These are phyloP conservation scores for Esteya vermicola DNA, from an alignment of 2,329 filamentous ascomycete genomes.

Conservation along the genomic window DNA sequence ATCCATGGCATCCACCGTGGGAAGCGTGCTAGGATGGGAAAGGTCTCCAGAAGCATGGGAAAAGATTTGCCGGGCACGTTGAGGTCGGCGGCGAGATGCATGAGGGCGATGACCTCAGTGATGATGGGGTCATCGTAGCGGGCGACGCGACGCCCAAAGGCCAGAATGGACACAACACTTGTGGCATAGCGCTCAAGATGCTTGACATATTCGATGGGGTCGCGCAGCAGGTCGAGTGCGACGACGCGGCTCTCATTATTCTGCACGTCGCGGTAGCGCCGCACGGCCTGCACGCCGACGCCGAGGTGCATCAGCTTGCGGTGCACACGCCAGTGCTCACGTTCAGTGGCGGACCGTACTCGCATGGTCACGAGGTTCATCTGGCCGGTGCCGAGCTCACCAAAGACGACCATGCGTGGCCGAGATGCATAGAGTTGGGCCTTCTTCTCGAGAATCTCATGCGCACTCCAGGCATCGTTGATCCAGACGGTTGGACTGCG, in stretches of 20 bases:
- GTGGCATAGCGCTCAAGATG: conserved; percentile 40
- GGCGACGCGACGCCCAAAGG: conserved; percentile 37
- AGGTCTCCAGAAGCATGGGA: conserved; percentile 43
- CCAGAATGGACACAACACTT: conserved; percentile 40
- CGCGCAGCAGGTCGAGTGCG: conserved; percentile 31
- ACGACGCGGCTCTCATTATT: conserved; percentile 43
- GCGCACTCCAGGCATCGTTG: conserved; percentile 33
- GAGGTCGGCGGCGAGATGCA: conserved; percentile 42
- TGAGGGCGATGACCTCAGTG: conserved; percentile 42
- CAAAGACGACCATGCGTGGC: conserved; percentile 33
- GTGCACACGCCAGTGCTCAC: conserved; percentile 27
- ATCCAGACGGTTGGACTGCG: conserved; percentile 31
- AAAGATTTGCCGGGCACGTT: conserved; percentile 38
- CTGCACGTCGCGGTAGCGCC: conserved; percentile 37
- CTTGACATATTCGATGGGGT: conserved; percentile 31
- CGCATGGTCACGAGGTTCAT: conserved; percentile 29
- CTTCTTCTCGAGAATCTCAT: conserved; percentile 39
- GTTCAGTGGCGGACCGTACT: conserved; percentile 21
- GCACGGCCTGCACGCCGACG: conserved; percentile 39
- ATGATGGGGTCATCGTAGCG: conserved; percentile 39
- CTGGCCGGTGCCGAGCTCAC: conserved; percentile 29
- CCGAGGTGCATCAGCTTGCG: conserved; percentile 37
- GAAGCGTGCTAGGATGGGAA: conserved; percentile 31
- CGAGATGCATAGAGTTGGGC: conserved; percentile 35
- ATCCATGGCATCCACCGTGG: conserved; percentile 36